Conservation (phyloP, 2,329 filamentous ascomycete genomes). For the Penicillium aurantiogriseum region DNA sequence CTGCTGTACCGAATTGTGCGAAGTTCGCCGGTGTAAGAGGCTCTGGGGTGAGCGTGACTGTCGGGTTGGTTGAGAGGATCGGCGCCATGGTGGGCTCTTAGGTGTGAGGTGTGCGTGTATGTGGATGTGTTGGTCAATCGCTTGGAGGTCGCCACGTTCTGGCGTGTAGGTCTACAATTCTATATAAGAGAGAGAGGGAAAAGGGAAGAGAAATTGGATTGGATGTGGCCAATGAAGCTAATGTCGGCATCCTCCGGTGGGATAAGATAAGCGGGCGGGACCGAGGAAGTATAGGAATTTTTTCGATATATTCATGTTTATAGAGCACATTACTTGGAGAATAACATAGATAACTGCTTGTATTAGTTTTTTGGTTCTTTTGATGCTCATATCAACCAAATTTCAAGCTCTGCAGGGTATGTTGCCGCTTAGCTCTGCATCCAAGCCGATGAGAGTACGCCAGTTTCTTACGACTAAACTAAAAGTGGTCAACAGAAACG, state of each 20-base stretch:
- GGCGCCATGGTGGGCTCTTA: slow-evolving; percentile 29
- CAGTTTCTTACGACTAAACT: background rate
- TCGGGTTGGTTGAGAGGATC: slow-evolving; percentile 35
- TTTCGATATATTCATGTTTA: background rate
- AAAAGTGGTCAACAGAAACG: background rate
- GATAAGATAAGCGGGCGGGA: slow-evolving; percentile 16
- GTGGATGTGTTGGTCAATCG: background rate
- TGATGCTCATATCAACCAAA: background rate
- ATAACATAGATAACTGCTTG: too few species aligned
- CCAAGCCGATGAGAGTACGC: background rate
- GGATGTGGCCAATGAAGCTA: slow-evolving; percentile 1
- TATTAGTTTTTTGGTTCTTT: background rate
- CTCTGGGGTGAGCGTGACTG: slow-evolving; percentile 54
- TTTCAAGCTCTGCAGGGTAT: background rate
- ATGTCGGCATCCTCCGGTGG: slow-evolving; percentile 14
- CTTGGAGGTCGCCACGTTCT: background rate
- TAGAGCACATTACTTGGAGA: background rate
- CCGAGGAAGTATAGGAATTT: slow-evolving; percentile 2
- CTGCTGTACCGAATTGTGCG: slow-evolving; percentile 76
- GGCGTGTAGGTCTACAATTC: background rate
- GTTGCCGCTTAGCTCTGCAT: background rate
- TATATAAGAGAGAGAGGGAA: background rate
- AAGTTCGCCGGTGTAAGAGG: slow-evolving; percentile 71
- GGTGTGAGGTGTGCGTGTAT: background rate
- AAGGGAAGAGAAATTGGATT: background rate